Evolutionary conservation across 2,329 filamentous ascomycete species (phyloP), one percentile per base, ranked within the genome.

Genomic region (Clarireedia sp.): DNA sequence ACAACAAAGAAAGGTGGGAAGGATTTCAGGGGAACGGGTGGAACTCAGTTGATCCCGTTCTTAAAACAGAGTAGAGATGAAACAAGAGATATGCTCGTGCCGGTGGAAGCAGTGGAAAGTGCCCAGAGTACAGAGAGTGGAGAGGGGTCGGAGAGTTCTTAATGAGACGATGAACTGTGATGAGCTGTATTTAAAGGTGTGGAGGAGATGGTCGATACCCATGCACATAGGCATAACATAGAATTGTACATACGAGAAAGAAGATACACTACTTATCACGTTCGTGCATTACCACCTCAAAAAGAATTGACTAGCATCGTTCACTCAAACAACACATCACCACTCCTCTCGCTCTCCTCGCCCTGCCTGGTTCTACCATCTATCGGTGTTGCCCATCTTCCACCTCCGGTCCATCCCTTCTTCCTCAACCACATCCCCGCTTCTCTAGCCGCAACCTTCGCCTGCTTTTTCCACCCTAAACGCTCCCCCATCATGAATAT

Each of bases 1-100:
- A 59, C 57, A 10, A 56, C 54, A n/a, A 61, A 56, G 33, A 69
- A 67, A 50, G 62, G 63, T 1, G 53, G 49, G 14, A 68, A 67
- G 17, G 54, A 57, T 49, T 73, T 95, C 43, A 86, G 85, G 0
- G 92, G 92, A 0, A 96, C 91, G 0, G 91, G 91, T 2, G 92
- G 92, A 0, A 96, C 92, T 0, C 83, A 86, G 0, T 71, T 97
- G 51, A 87, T 96, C 56, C 89, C 91, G 0, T 97, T 97, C 70
- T 70, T 97, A 60, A 95, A 90, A 71, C 89, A 95, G 71, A 86
- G 89, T 3, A 77, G 92, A 17, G 89, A 96, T 67, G 91, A 96
- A 75, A 96, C 91, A 0, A 82, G 80, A 37, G 57, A 59, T 2
- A 61, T 62, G n/a, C 57, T 40, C 10, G 53, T 54, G 12, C 23